These are phyloP conservation scores for Yamadazyma sp. DNA, from an alignment of 1,139 yeast genomes.

Conservation along the genomic window DNA sequence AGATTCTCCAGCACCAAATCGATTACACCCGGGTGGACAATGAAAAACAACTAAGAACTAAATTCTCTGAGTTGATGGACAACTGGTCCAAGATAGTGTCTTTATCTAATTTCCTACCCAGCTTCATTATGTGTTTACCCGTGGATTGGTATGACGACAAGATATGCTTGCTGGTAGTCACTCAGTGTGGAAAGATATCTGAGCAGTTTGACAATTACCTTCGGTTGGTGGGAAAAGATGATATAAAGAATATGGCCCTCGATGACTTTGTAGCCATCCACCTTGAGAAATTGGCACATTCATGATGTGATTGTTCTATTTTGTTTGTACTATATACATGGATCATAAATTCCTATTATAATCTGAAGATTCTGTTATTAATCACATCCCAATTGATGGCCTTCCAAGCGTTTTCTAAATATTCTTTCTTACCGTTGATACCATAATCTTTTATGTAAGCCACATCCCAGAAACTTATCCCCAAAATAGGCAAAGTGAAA, in stretches of 20 bases:
- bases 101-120: constrained; percentile 31
- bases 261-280: constrained; percentile 16
- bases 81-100: constrained; percentile 27
- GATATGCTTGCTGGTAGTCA: constrained; percentile 24
- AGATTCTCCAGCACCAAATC: constrained; percentile 5
- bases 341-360: constrained; percentile 18
- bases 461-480: constrained; percentile 84
- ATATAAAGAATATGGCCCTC: constrained; percentile 8
- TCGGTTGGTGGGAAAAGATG: constrained; percentile 19
- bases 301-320: not conserved
- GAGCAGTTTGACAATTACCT: constrained; percentile 23
- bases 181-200: constrained; percentile 26
- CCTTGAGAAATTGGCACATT: constrained; percentile 9
- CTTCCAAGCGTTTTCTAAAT: constrained; percentile 74
- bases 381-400: constrained; percentile 87
- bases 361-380: constrained; percentile 55
- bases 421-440: constrained; percentile 68
- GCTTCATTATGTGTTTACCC: constrained; percentile 33
- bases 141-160: constrained; percentile 37
- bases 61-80: constrained; percentile 17
- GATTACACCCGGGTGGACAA: constrained; percentile 1
- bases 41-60: constrained; percentile 6
- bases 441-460: constrained; percentile 87
- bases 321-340: constrained; percentile 11
- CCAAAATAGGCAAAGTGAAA: constrained; percentile 75